phyloP scores from a whole-genome alignment of 768 basidiomycete genomes.

The Lactarius evosmus region DNA sequence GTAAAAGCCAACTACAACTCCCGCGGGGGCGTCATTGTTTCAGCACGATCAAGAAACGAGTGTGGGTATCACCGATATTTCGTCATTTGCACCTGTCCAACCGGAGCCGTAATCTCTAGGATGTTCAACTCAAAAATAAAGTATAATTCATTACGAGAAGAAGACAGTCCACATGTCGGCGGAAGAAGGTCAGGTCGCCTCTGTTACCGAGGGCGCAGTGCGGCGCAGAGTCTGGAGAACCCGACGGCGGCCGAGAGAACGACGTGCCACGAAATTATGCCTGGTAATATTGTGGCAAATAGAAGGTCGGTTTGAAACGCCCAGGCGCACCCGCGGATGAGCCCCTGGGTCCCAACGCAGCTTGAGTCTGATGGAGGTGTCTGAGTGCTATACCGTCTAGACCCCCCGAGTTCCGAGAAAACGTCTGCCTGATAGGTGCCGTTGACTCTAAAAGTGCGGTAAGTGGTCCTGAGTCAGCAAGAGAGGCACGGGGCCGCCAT shows the following conservation, averaged over 20 bases:
- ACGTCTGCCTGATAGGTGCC: background rate
- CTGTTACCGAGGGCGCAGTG: background rate
- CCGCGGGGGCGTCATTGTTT: background rate
- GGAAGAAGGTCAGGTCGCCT: background rate
- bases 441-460: background rate
- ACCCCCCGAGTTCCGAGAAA: background rate
- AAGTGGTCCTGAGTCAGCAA: background rate
- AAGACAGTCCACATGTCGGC: no score
- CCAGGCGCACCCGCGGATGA: no score
- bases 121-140: background rate
- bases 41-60: no score
- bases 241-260: background rate
- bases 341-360: background rate
- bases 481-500: background rate
- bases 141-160: no score
- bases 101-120: background rate
- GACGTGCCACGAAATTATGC: no score
- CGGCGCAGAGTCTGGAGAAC: background rate
- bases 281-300: no score
- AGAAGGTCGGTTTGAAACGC: no score
- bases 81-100: background rate
- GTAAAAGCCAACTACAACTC: background rate
- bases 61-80: background rate
- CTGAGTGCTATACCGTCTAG: background rate
- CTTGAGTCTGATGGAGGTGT: background rate